Percentiles rank a stretch among this genome's conserved stretches.
phyloP scores from a whole-genome alignment of 163 green algal genomes.

The Chlamydomonas reinhardtii region DNA sequence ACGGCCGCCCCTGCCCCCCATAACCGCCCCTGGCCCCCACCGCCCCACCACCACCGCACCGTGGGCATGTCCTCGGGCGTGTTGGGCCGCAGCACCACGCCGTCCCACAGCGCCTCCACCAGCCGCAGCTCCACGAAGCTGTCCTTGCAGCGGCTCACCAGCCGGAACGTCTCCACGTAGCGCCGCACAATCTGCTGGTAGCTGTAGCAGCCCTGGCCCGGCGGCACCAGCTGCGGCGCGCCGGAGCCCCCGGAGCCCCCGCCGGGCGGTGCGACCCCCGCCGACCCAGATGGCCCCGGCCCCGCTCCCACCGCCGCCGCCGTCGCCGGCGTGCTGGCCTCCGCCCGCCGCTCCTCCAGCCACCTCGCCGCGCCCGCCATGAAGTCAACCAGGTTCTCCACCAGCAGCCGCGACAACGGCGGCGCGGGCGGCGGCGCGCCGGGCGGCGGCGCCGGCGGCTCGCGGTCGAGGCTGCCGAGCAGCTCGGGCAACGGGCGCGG shows the following conservation, averaged over 20 bases:
- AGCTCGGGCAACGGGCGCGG: background rate
- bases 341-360: constrained; percentile 33
- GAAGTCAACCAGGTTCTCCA: constrained; percentile 49
- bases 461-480: background rate
- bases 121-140: constrained; percentile 19
- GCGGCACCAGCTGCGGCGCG: background rate
- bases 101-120: constrained; percentile 57
- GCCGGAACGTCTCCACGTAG: constrained; percentile 48
- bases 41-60: background rate
- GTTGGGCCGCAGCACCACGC: constrained; percentile 51
- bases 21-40: background rate
- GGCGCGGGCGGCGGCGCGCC: background rate
- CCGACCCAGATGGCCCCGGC: background rate
- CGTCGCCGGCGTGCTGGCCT: background rate
- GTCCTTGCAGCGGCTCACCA: constrained; percentile 48
- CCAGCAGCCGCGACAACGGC: constrained; percentile 46
- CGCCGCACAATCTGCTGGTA: constrained; percentile 56
- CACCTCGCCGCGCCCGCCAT: constrained; percentile 21
- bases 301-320: background rate
- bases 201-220: constrained; percentile 54
- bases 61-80: constrained; percentile 48
- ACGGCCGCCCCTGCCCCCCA: background rate
- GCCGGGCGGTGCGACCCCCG: background rate
- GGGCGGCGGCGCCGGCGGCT: background rate
- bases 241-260: too few species aligned